phyloP scores from a whole-genome alignment of 2,329 filamentous ascomycete genomes.

The Apiospora sp. region DNA sequence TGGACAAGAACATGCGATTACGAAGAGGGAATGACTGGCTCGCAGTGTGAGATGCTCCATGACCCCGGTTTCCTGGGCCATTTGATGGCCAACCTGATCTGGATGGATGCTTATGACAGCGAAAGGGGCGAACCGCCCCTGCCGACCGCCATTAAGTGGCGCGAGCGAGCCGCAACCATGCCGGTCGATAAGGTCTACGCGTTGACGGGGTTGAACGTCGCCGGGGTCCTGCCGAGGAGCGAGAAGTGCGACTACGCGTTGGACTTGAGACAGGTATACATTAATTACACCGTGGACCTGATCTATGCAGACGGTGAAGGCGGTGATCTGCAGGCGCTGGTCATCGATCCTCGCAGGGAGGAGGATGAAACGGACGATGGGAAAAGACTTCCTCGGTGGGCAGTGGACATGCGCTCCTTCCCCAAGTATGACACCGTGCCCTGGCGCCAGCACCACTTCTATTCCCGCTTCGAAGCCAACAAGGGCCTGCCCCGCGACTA shows the following conservation, averaged over 20 bases:
- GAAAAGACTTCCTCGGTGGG: background rate
- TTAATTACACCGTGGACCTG: background rate
- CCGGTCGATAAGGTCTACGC: constrained; percentile 21
- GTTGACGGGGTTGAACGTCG: background rate
- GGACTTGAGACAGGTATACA: background rate
- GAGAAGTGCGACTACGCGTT: constrained; percentile 21
- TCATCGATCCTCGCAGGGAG: background rate
- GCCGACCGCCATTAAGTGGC: constrained; percentile 5
- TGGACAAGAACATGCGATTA: background rate
- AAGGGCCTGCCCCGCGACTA: background rate
- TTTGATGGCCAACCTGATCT: background rate
- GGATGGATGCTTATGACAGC: background rate
- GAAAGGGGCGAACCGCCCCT: background rate
- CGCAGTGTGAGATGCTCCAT: background rate
- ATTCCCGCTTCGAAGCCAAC: background rate
- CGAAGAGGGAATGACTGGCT: background rate
- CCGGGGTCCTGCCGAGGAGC: background rate
- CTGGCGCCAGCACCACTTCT: background rate
- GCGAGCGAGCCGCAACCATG: background rate
- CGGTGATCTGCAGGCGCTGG: background rate
- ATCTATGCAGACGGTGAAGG: background rate
- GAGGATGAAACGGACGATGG: background rate
- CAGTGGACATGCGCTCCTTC: background rate
- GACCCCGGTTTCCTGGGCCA: background rate
- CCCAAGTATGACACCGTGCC: background rate